Base-by-base conservation (phyloP, 257 asterid genomes). In the Verbena officinalis region DNA sequence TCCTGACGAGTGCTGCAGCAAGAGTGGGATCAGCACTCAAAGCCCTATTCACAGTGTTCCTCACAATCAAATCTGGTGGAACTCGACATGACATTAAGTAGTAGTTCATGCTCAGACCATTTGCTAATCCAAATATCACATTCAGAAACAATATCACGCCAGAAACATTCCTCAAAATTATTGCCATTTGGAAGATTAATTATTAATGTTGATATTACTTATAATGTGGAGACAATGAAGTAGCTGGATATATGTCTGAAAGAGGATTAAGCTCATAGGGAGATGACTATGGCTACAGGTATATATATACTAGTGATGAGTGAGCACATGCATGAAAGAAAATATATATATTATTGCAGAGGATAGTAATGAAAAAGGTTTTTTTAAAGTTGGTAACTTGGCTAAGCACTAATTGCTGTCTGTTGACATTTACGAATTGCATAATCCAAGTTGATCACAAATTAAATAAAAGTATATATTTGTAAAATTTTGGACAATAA, bases 1-100 rank as follows among this genome's bases (percentile, higher is more conserved):
- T 87, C 68, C 97, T 65, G 17, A 93, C 2, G 62, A 93, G 97
- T 8, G 65, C 88, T 15, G 95, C 98, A 3, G 97, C 94, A 57
- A 93, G 88, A 15, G 97, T 82, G 13, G 91, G 94, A 74, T 93
- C 98, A 60, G 83, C 30, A 19, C 67, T 80, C 66, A 89, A 38
- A 65, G 96, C 97, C 9, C 38, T 75, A 38, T 67, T 76, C 0
- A 93, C 96, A 31, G 81, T 74, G 19, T 82, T 65, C 68, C 74
- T 79, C 4, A 93, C 55, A 11, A 85, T 62, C 9, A 15, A 24
- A 6, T 87, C 97, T 10, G 88, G 97, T 10, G 88, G 97, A 33
- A 83, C 50, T 0, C 97, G 98, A 62, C 98, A 93, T 30, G 57
- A 50, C 83, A 84, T 65, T 2, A 74, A 11, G 78, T 89, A 93